Evolutionary conservation across 805 yeast genomes (phyloP), one percentile per base, ranked within the genome.

Genomic region (Naumovozyma castellii): DNA sequence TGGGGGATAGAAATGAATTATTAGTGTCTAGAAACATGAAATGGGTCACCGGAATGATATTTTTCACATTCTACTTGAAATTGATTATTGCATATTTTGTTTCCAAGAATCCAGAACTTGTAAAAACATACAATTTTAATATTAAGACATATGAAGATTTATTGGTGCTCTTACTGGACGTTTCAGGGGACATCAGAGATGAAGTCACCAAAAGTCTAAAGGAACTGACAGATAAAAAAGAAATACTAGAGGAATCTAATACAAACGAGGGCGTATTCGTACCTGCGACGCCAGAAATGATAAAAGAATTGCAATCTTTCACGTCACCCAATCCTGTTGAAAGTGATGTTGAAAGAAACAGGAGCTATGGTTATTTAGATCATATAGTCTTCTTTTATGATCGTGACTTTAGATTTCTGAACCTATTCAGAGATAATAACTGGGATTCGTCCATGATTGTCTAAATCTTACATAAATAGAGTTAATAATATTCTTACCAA

Each of bases 41-140:
- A 36, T 55, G 57, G 54, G 53, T 51, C 25, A 47, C 45, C 5
- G 40, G 53, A 3, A 37, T 54, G 9, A 50, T 50, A 30, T 41
- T 55, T 34, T 54, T 44, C 43, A 50, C 59, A 1, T 49, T 46
- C 20, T 37, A 54, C 3, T 37, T 57, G 41, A 41, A 44, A 22
- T 40, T 46, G 27, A 38, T 46, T 3, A 36, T 48, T 1, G 39
- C 40, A 12, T 41, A 44, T 16, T 49, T 44, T 34, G 42, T 46
- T 15, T 29, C 36, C 3, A 37, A 27, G 10, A 38, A 35, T 28
- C 32, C 33, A 5, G 31, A 50, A 44, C 29, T 19, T 12, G 33
- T 35, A 5, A 16, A 25, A 10, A 34, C 28, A 12, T 42, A 29
- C 31, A 22, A 39, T 5, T 42, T 47, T 17, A 35, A 32, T 20